Conservation (phyloP, 208 protist species). For the Leishmania martiniquensis region DNA sequence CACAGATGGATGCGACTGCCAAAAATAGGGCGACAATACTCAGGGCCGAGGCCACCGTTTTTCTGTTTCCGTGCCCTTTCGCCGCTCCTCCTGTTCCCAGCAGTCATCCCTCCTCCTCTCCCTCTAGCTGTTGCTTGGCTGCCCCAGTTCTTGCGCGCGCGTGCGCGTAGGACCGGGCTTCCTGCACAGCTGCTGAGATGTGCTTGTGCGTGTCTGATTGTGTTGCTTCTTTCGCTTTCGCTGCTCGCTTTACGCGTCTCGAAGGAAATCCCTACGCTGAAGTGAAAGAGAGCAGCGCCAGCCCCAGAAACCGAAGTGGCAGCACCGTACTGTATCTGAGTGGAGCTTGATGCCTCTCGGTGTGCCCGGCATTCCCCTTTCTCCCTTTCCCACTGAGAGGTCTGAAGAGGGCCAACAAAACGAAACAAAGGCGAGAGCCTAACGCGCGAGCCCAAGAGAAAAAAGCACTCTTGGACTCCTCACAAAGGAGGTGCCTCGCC, state of each 20-base stretch:
- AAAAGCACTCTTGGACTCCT: not conserved
- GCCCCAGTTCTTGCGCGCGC: not conserved
- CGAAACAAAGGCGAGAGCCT: not conserved
- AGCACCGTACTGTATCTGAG: not conserved
- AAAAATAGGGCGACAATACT: not conserved
- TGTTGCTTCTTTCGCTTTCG: too few species aligned
- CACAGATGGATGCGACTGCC: not conserved
- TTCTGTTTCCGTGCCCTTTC: too few species aligned
- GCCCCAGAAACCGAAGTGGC: not conserved
- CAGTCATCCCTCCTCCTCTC: not conserved
- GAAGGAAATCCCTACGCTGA: not conserved
- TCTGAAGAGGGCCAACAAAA: not conserved
- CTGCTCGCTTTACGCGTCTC: not conserved
- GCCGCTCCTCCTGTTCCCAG: not conserved
- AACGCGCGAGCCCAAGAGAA: not conserved
- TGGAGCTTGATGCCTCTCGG: not conserved
- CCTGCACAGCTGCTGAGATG: not conserved
- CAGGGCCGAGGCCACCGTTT: not conserved
- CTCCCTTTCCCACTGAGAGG: not conserved
- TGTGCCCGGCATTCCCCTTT: not conserved
- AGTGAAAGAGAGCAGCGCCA: not conserved
- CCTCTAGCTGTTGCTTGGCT: too few species aligned
- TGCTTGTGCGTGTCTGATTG: not conserved
- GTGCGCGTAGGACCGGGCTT: too few species aligned
- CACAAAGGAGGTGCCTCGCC: not conserved